Evolutionary conservation across 2,329 filamentous ascomycete species (phyloP), one percentile per base, ranked within the genome.

Genomic region (Aspergillus flavus): DNA sequence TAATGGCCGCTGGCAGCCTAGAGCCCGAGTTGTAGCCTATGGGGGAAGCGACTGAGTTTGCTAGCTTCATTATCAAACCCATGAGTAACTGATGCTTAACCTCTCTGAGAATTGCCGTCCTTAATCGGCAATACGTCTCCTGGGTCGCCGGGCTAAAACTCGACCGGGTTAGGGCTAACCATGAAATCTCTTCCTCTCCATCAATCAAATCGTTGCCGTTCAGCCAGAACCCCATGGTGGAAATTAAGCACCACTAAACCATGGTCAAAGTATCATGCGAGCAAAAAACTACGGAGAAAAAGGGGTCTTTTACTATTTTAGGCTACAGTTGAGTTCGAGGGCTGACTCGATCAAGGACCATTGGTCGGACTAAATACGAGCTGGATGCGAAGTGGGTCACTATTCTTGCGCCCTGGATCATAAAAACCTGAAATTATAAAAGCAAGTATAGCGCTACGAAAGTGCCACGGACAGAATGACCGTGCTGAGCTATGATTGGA

Each of bases 1-100:
- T 23, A 6, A 52, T 30, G 45, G 45, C 23, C 57, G 10, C 45
- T 59, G 52, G 32, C 12, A 59, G 57, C 57, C 57, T 52, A 48
- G 45, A 48, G 28, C 32, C 12, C 28, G 5, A 41, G 16, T 36
- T 11, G 39, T 28, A 21, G 56, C 56, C 43, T 58, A 21, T n/a
- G 23, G 45, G n/a, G 39, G 9, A 7, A 41, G 16, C 39, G 39
- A 41, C 16, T 41, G 16, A 41, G 39, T 48, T 26, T 48, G 12
- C 26, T 50, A 50, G 45, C 45, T 28, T 48, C 6, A 48, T 48
- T 28, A 16, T 48, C 14, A 28, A 23, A 12, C 26, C 21, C 23
- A 12, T 12, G n/a, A 46, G 21, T 12, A 11, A 9, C 4, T 46
- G 41, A 43, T 43, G 41, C 41, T 43, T 43, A 43, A 43, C 41